Base-by-base conservation (phyloP, 2,329 filamentous ascomycete genomes). In the Neofusicoccum parvum region DNA sequence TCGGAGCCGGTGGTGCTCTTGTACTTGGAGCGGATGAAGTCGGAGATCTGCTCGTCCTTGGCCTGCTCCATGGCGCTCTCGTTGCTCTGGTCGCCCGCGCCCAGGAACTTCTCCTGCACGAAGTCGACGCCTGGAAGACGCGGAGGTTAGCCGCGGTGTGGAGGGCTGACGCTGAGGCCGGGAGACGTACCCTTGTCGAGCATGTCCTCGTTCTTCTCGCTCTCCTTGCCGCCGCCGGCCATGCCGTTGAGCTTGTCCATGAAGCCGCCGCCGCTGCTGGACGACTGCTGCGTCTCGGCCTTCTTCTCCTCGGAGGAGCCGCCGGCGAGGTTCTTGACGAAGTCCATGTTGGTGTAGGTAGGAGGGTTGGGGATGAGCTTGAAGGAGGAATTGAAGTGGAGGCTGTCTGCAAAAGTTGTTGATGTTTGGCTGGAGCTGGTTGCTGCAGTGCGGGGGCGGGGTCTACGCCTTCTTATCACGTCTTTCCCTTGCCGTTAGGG, bases 151-250 rank as follows among this genome's bases (percentile, higher is more conserved):
- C 23, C 23, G 23, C 23, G 23, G 23, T 23, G 23, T 23, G 23
- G 2, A 23, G 23, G 20, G 23, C 23, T 3, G 23, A 23, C 23
- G 23, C 23, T 2, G 23, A 23, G 23, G 23, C 2, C 23, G 23
- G 23, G 23, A 17, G 12, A 51, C 72, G 56, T 76, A 92, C 91
- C 89, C 81, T 95, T 95, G 81, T 95, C 92, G 62, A 95, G 86
- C n/a, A 77, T 80, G 73, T 94, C 91, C 78, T 95, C 91, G 71
- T 93, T 90, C 86, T 92, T 89, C 85, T 94, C 92, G 74, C 89
- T 88, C 78, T 91, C 82, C 39, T 79, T 79, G 43, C 92, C 92
- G 62, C 92, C 92, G 41, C 92, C 92, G 20, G 89, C 90, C 69
- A 88, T 83, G 66, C 79, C 75, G 81, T 94, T 92, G 67, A 94